Evolutionary conservation across 2,329 filamentous ascomycete genomes (phyloP).

Genomic region (Cladobotryum mycophilum): DNA sequence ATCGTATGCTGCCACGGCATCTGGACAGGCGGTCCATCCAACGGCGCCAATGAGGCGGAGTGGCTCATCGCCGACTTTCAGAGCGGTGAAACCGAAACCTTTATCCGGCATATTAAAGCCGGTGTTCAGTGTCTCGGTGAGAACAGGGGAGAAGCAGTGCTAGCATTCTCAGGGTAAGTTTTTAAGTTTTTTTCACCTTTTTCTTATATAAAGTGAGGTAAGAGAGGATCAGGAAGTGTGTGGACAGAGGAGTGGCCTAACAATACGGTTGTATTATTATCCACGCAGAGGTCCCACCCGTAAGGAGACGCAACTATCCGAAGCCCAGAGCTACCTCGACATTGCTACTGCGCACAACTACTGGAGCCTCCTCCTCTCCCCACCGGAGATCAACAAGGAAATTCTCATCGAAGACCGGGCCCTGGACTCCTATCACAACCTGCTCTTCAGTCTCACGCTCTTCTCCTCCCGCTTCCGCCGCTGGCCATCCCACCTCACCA

Average conservation of each 20-base stretch:
- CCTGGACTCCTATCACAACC: conserved; percentile 80
- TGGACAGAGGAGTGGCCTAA: background rate
- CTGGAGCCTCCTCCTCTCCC: conserved; percentile 35
- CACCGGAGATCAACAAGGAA: background rate
- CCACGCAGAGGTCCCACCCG: conserved; percentile 56
- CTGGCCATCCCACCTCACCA: conserved; percentile 54
- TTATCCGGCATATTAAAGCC: conserved; percentile 65
- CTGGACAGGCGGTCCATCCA: conserved; percentile 54
- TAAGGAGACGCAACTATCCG: conserved; percentile 46
- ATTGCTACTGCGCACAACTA: conserved; percentile 41
- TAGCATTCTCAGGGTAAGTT: conserved; percentile 67
- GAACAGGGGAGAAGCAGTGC: conserved; percentile 38
- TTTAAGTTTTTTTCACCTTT: no score
- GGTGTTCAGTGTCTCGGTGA: conserved; percentile 50
- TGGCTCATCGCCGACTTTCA: conserved; percentile 77
- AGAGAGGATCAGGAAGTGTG: no score
- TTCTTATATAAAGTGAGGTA: no score
- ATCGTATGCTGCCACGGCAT: conserved; percentile 82
- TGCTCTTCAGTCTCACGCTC: conserved; percentile 63
- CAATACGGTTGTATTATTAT: background rate
- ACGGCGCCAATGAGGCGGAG: conserved; percentile 50
- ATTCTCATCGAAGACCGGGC: conserved; percentile 63
- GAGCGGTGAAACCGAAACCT: conserved; percentile 69
- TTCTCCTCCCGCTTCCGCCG: conserved; percentile 35
- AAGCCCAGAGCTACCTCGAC: conserved; percentile 58